Evolutionary conservation across 1,284 basidiomycete species (phyloP), one percentile per base, ranked within the genome.

Genomic region (Leucoagaricus sp.): DNA sequence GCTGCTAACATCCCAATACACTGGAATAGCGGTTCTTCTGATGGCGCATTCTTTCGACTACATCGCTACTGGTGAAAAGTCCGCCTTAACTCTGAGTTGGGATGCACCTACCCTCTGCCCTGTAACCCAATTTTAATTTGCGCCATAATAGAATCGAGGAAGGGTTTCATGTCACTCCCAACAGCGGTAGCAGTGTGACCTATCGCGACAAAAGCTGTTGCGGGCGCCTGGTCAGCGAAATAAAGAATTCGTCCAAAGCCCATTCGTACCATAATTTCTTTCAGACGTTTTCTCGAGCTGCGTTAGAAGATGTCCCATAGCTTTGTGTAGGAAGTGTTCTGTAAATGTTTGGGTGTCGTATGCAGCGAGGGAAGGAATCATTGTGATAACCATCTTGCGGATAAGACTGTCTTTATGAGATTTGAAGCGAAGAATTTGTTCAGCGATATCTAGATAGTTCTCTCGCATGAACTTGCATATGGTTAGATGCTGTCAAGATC

Each of bases 21-120:
- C 77, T 98, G 93, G 69, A 99, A 99, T 62, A 99, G 96, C 0
- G 96, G 93, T 60, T 94, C 94, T 73, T 98, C 96, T 13, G 91
- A 88, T 4, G 93, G 91, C 2, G 93, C 92, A 66, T 94, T 94
- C 80, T 96, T 98, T 71, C 91, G 94, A 45, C 94, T 94, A 66
- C 1, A 15, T 31, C 58, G 44, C 40, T 19, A 46, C 47, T n/a
- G 60, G 57, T 57, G 38, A 10, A 9, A 8, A 33, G 9, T 15
- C 38, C 23, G 28, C 8, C 29, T 8, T 15, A 23, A 21, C 29
- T 17, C 23, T 21, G 38, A 25, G 3, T 21, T 15, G 17, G 26
- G 38, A 25, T 42, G 28, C 36, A 73, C 85, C 61, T 65, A 94
- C 92, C 94, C 95, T 70, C 91, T 79, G 65, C 86, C 84, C 66